These are phyloP conservation scores for Uromyces viciae-fabae DNA, from an alignment of 1,284 basidiomycete genomes.

Conservation along the genomic window DNA sequence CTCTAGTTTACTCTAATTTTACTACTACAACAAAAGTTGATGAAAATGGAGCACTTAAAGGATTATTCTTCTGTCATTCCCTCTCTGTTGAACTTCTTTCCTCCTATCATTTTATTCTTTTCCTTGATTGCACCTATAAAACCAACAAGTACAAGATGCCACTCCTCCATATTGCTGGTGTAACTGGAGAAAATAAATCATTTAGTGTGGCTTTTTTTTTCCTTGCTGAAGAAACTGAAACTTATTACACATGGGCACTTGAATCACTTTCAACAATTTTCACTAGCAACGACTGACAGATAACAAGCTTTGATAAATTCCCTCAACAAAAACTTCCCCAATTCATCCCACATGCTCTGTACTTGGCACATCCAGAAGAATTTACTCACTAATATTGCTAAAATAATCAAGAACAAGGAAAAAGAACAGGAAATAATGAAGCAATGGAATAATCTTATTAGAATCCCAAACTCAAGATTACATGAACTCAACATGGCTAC, in stretches of 20 bases:
- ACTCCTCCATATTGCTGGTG: neutral
- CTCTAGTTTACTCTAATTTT: neutral
- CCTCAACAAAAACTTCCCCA: neutral
- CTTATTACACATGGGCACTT: neutral
- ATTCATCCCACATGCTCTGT: neutral
- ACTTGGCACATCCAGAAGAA: neutral
- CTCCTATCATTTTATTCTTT: neutral
- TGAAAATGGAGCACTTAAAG: neutral
- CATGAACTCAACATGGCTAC: neutral
- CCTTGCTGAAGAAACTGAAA: neutral
- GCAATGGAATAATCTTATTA: too few relatives aligned
- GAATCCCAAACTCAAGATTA: too few relatives aligned
- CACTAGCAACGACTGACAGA: neutral
- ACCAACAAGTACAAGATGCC: conserved; percentile 2
- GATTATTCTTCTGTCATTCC: neutral
- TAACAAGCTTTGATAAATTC: neutral
- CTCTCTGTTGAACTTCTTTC: neutral
- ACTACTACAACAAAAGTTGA: neutral
- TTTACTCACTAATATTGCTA: neutral
- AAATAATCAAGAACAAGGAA: too few relatives aligned
- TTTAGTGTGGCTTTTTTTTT: conserved; percentile 3
- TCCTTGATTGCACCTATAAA: neutral
- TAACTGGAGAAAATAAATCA: neutral
- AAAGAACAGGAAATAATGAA: too few relatives aligned
- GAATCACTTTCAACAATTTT: neutral